Percentiles rank a stretch among this genome's conserved stretches.
Conservation (phyloP, 2,329 filamentous ascomycete species). For the Ophiosphaerella narmari region DNA sequence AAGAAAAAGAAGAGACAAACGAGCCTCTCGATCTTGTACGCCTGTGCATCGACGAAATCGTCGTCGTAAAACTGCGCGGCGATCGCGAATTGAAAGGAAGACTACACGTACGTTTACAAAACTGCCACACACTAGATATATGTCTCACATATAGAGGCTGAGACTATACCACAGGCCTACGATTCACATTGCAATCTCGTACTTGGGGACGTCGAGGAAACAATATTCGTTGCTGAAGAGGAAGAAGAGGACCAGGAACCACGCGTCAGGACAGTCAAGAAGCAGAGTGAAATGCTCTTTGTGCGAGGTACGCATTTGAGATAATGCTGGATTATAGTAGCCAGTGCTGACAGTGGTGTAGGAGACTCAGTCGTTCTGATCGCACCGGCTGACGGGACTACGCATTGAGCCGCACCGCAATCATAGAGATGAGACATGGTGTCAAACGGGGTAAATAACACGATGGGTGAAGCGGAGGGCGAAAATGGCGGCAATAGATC, state of each 20-base stretch:
- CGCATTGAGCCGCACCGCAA: constrained; percentile 24
- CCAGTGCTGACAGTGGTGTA: constrained; percentile 20
- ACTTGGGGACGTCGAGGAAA: constrained; percentile 95
- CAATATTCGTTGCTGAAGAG: constrained; percentile 90
- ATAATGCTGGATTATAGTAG: not conserved
- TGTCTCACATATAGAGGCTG: constrained; percentile 6
- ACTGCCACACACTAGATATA: not conserved
- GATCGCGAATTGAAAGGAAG: constrained; percentile 95
- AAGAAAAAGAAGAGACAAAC: constrained; percentile 77
- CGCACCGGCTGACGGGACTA: constrained; percentile 43
- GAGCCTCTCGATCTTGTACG: constrained; percentile 96
- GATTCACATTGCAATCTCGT: constrained; percentile 98
- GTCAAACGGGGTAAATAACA: no score
- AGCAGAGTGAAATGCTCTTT: constrained; percentile 98
- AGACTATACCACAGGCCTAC: constrained; percentile 70
- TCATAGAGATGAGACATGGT: constrained; percentile 2
- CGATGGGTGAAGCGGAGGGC: not conserved
- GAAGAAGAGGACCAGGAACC: constrained; percentile 75
- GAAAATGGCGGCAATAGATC: not conserved
- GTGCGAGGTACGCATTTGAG: constrained; percentile 71
- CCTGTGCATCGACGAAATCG: constrained; percentile 90
- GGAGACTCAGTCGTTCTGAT: constrained; percentile 58
- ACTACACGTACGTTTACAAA: constrained; percentile 70
- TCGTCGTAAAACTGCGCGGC: constrained; percentile 95
- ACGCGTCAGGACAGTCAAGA: constrained; percentile 73